A percentile compares a stretch with the other conserved stretches of the same genome.
Conservation (phyloP, 2,329 filamentous ascomycete species). For the Nigrospora sphaerica region DNA sequence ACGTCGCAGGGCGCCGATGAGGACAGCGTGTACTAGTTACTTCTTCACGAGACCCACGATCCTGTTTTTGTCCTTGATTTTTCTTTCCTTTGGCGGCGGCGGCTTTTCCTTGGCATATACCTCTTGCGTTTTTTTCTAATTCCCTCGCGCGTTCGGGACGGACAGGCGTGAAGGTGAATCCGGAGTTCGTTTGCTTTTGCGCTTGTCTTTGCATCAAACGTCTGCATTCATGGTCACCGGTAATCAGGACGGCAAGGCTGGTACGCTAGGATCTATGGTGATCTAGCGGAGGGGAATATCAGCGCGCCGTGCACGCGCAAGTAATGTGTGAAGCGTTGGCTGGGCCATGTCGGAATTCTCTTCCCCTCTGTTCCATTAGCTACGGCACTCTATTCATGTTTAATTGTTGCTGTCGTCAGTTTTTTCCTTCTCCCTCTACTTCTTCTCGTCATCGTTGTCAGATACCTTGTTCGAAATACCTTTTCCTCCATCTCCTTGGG, state of each 20-base stretch:
- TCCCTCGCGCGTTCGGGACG: constrained; percentile 19
- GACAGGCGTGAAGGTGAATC: constrained; percentile 20
- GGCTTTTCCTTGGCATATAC: constrained; percentile 38
- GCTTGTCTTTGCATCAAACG: constrained; percentile 22
- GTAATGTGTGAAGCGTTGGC: constrained; percentile 29
- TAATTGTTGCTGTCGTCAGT: constrained; percentile 26
- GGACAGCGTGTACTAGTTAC: constrained; percentile 60
- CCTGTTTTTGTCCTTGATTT: constrained; percentile 31
- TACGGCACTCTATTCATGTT: constrained; percentile 34
- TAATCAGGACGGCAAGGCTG: constrained; percentile 21
- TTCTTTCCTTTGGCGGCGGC: constrained; percentile 16
- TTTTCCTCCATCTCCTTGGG: constrained; percentile 10
- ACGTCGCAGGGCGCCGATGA: constrained; percentile 65
- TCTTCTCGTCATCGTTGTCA: constrained; percentile 26
- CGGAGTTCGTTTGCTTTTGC: constrained; percentile 20
- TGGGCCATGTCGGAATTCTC: constrained; percentile 31
- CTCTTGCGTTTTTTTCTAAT: constrained; percentile 25
- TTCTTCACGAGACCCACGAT: constrained; percentile 42
- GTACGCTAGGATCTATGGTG: constrained; percentile 22
- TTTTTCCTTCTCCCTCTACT: constrained; percentile 15
- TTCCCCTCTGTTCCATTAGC: constrained; percentile 40
- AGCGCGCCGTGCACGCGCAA: constrained; percentile 19
- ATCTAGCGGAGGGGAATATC: constrained; percentile 13
- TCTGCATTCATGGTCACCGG: constrained; percentile 26
- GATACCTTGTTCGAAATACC: constrained; percentile 57